phyloP scores from a whole-genome alignment of 1,139 yeast genomes.

The Diutina ranongensis region DNA sequence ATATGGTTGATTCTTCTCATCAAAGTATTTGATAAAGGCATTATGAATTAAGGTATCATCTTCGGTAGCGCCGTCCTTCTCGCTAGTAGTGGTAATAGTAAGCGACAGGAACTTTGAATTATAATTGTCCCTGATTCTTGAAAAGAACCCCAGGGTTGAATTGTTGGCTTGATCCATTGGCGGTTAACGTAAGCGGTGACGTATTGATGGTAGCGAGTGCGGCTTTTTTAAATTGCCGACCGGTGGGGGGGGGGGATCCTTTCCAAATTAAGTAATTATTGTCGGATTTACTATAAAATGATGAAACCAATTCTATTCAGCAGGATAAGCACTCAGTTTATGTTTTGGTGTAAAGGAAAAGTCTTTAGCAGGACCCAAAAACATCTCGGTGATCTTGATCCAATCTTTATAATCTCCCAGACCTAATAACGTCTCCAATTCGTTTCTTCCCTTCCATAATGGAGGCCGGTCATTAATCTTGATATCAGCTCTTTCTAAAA shows the following conservation, averaged over 20 bases:
- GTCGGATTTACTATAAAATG: no score
- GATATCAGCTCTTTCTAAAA: constrained; percentile 80
- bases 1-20: constrained; percentile 21
- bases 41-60: constrained; percentile 34
- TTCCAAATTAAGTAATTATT: no score
- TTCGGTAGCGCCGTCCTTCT: constrained; percentile 28
- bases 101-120: constrained; percentile 19
- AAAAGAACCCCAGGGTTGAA: constrained; percentile 14
- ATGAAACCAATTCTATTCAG: background rate
- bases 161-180: background rate
- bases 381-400: constrained; percentile 96
- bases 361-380: constrained; percentile 70
- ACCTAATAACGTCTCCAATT: constrained; percentile 80
- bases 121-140: constrained; percentile 28
- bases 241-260: background rate
- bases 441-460: constrained; percentile 88
- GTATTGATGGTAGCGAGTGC: no score
- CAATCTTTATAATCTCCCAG: constrained; percentile 82
- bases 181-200: background rate
- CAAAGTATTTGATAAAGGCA: constrained; percentile 33
- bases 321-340: constrained; percentile 65
- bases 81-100: constrained; percentile 12
- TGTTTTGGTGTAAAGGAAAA: constrained; percentile 89
- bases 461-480: constrained; percentile 90
- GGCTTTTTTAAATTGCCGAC: no score